Percentiles rank a stretch among this genome's conserved stretches.
phyloP scores from a whole-genome alignment of 2,329 filamentous ascomycete species.

The Botrytis cinerea region DNA sequence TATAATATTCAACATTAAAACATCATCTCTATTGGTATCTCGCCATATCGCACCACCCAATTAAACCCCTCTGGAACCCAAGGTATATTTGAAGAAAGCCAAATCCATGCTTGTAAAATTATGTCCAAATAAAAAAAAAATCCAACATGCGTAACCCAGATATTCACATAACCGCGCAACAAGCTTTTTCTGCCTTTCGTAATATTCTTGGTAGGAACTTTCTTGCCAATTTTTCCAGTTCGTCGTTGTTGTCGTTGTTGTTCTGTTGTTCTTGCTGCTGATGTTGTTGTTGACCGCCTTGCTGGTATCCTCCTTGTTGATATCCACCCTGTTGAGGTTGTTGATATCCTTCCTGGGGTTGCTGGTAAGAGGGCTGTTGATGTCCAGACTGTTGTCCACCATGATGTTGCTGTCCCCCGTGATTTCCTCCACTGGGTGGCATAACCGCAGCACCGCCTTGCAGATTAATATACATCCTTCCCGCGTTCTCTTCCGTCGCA shows the following conservation, averaged over 20 bases:
- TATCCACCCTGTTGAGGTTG: conserved; percentile 36
- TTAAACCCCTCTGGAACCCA: neutral
- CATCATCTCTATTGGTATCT: neutral
- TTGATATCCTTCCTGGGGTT: conserved; percentile 46
- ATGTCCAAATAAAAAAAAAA: conserved; percentile 3
- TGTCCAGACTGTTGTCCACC: conserved; percentile 44
- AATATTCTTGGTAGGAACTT: conserved; percentile 40
- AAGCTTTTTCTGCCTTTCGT: conserved; percentile 39
- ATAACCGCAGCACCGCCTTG: conserved; percentile 63
- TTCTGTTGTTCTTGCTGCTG: conserved; percentile 38
- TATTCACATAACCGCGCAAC: conserved; percentile 40
- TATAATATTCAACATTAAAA: neutral
- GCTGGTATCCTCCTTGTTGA: conserved; percentile 45
- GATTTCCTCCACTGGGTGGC: conserved; percentile 23
- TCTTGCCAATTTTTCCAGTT: conserved; percentile 40
- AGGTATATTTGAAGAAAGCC: conserved; percentile 4
- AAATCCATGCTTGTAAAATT: neutral
- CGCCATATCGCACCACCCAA: neutral
- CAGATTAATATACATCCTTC: conserved; percentile 82
- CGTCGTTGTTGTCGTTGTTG: conserved; percentile 42
- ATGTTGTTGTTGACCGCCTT: conserved; percentile 8
- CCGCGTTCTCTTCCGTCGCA: conserved; percentile 85
- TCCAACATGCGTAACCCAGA: neutral
- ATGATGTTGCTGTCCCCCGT: conserved; percentile 47
- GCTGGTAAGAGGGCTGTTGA: conserved; percentile 47